Percentiles rank a stretch among this genome's conserved stretches.
These are phyloP conservation scores for Nyssa sinensis DNA, from an alignment of 148 eudicot genomes.

Conservation along the genomic window DNA sequence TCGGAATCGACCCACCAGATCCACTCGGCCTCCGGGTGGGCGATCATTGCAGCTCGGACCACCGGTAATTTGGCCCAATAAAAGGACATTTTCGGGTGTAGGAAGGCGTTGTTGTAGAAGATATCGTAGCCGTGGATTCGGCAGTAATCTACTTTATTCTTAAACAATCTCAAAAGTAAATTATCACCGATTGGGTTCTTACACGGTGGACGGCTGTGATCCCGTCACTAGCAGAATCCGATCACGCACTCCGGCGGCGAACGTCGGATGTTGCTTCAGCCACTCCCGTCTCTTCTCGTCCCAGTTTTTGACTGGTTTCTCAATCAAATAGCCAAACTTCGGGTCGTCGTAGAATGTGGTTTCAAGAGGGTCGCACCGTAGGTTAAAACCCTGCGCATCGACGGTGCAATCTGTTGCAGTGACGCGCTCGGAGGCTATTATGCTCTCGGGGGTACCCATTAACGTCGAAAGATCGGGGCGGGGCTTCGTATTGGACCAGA, in stretches of 20 bases:
- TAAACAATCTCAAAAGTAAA: constrained; percentile 58
- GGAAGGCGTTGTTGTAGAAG: constrained; percentile 72
- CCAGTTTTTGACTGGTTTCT: constrained; percentile 49
- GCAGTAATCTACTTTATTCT: constrained; percentile 90
- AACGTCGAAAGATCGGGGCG: constrained; percentile 26
- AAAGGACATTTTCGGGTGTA: constrained; percentile 57
- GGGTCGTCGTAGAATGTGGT: constrained; percentile 67
- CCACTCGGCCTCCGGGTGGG: constrained; percentile 98
- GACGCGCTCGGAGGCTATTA: too few species aligned
- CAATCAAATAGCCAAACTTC: constrained; percentile 43
- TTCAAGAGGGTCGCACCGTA: constrained; percentile 35
- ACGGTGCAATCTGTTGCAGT: neutral
- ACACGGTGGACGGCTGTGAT: constrained; percentile 80
- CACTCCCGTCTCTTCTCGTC: constrained; percentile 69
- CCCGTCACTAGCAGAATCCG: constrained; percentile 69
- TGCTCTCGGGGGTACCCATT: constrained; percentile 8
- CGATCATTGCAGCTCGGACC: constrained; percentile 80
- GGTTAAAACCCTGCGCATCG: constrained; percentile 9
- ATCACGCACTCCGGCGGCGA: constrained; percentile 20
- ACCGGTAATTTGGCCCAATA: constrained; percentile 89
- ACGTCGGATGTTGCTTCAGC: constrained; percentile 48
- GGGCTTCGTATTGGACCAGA: too few species aligned
- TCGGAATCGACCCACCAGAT: constrained; percentile 99
- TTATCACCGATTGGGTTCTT: constrained; percentile 67
- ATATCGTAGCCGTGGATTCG: constrained; percentile 80